Evolutionary conservation across 2,329 filamentous ascomycete genomes (phyloP), one percentile per base, ranked within the genome.

Genomic region (Diplodia intermedia): DNA sequence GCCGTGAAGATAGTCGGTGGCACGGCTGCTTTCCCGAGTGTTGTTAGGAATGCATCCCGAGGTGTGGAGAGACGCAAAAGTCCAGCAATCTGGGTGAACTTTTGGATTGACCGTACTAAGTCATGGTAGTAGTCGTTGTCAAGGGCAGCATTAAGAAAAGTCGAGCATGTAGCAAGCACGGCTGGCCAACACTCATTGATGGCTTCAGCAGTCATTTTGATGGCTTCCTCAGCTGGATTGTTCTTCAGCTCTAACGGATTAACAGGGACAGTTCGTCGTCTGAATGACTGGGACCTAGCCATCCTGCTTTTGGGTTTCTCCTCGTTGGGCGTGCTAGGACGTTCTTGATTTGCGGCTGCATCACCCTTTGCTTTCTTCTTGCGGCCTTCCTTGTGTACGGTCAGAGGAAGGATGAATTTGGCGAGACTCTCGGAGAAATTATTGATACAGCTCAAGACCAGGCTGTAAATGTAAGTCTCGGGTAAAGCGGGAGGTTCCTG

Each of bases 171-270:
- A 1, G 95, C 94, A 60, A 99, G 86, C 49, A 98, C 90, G 14
- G 95, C 95, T 56, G 95, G 95, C 95, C 95, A 99, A 77, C 94
- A 98, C 72, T 92, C 87, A 4, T 96, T 92, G 29, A 99, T 91
- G 66, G 99, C 90, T 11, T 86, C 86, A 14, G 93, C 92, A 73
- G 92, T 94, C 1, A 89, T 88, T 74, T 89, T 88, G 68, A 98
- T 88, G 61, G 93, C 90, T 1, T 83, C 77, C 65, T 89, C 85
- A 9, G 93, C 83, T 0, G 91, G 86, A 74, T 96, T 92, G 49
- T 91, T 88, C 69, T 90, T 87, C 8, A 97, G 79, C 1, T 85
- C 85, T 3, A 99, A 82, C 2, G 95, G 95, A 76, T 99, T 99
- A 20, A 94, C 81, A 1, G 93, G 92, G 15, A 94, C 86, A 0